These are phyloP conservation scores for Trypanosoma vivax DNA, from an alignment of 208 protist genomes.

Conservation along the genomic window DNA sequence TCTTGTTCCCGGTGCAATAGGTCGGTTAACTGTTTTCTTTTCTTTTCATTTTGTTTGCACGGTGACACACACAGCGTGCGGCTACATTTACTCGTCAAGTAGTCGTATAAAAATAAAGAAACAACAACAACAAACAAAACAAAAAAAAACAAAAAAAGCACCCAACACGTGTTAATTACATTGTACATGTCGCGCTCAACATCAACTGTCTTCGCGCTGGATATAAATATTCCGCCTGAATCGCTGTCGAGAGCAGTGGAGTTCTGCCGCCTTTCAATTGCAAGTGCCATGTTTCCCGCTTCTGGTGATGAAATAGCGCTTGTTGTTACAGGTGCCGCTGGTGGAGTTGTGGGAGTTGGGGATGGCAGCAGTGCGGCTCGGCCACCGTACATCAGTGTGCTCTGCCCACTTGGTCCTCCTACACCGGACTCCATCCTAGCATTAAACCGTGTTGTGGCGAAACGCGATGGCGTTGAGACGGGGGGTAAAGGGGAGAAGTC, in stretches of 20 bases:
- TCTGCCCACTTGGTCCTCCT: constrained; percentile 7
- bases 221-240: constrained; percentile 21
- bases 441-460: constrained; percentile 6
- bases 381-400: constrained; percentile 32
- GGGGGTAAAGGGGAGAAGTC: no score
- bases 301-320: constrained; percentile 64
- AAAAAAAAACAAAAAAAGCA: not conserved
- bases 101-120: not conserved
- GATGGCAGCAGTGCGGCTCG: constrained; percentile 4
- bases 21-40: no score
- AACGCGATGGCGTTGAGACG: no score
- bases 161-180: no score
- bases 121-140: not conserved
- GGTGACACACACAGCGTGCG: no score
- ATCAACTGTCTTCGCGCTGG: constrained; percentile 45
- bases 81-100: no score
- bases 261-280: constrained; percentile 24
- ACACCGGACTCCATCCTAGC: constrained; percentile 13
- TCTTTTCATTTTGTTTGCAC: not conserved
- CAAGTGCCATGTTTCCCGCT: constrained; percentile 43
- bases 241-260: constrained; percentile 22
- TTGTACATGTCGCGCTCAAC: not conserved
- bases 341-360: constrained; percentile 31
- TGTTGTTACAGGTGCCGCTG: constrained; percentile 43
- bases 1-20: no score